Evolutionary conservation across 352 stramenopile genomes (phyloP).

Genomic region (Pythium coloratum): DNA sequence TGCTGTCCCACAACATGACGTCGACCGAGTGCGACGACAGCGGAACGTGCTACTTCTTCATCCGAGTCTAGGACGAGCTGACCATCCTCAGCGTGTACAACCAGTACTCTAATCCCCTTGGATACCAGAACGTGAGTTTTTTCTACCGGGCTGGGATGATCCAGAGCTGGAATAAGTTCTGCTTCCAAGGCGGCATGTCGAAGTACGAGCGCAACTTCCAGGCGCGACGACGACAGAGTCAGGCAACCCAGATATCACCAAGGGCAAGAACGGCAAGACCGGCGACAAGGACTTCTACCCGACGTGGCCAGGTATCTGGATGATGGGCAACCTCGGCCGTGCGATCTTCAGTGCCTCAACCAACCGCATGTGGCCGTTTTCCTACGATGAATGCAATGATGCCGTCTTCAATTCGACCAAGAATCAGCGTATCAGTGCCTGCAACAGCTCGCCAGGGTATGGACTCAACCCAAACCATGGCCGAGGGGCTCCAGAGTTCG

Average conservation of each 20-base stretch:
- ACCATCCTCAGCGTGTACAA: too few species aligned
- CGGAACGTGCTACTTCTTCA: too few species aligned
- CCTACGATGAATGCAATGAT: too few species aligned
- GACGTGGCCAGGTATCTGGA: constrained; percentile 92
- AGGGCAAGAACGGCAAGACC: constrained; percentile 28
- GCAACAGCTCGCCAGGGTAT: constrained; percentile 88
- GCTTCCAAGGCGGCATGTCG: constrained; percentile 93
- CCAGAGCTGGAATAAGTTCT: constrained; percentile 50
- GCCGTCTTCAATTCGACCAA: constrained; percentile 34
- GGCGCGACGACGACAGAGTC: constrained; percentile 51
- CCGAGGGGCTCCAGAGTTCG: too few species aligned
- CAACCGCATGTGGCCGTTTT: constrained; percentile 15
- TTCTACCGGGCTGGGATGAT: constrained; percentile 75
- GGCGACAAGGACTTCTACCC: constrained; percentile 46
- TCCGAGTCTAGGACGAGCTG: too few species aligned
- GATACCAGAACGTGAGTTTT: too few species aligned
- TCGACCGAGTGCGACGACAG: too few species aligned
- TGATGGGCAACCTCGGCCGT: too few species aligned
- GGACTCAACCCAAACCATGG: constrained; percentile 87
- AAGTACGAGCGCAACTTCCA: constrained; percentile 85
- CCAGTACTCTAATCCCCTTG: too few species aligned
- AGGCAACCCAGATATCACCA: constrained; percentile 51
- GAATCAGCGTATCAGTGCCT: constrained; percentile 71
- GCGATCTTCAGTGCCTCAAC: too few species aligned
- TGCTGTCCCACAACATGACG: too few species aligned